Conservation (phyloP, 2,329 filamentous ascomycete genomes). For the Metarhizium robertsii region DNA sequence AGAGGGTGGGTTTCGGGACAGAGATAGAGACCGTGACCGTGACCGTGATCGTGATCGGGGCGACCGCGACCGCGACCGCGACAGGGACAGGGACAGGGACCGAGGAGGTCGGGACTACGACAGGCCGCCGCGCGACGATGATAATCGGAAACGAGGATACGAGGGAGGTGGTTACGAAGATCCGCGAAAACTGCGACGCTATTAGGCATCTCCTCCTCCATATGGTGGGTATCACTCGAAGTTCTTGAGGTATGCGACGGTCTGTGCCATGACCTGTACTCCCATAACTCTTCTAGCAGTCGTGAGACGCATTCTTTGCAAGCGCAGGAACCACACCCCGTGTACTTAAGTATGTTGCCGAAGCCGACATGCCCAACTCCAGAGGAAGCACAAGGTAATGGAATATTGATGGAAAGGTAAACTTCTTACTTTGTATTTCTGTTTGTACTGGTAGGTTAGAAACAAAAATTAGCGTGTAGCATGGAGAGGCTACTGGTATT, state of each 20-base stretch:
- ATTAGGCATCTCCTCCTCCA: constrained; percentile 29
- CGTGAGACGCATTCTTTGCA: not conserved
- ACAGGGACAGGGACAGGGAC: constrained; percentile 17
- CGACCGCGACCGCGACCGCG: not conserved
- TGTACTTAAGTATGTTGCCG: too few species aligned
- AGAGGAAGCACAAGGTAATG: not conserved
- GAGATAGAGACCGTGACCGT: constrained; percentile 41
- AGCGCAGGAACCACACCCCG: not conserved
- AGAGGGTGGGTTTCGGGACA: constrained; percentile 45
- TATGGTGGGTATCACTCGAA: not conserved
- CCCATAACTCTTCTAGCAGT: not conserved
- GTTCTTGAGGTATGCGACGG: not conserved
- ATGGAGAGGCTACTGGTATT: constrained; percentile 1
- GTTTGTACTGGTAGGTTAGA: constrained; percentile 9
- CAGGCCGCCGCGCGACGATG: constrained; percentile 46
- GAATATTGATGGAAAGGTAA: constrained; percentile 15
- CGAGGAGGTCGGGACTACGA: constrained; percentile 32
- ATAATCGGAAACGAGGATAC: constrained; percentile 58
- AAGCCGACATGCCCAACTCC: not conserved
- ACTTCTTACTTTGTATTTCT: not conserved
- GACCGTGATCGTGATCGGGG: constrained; percentile 30
- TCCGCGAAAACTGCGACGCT: constrained; percentile 55
- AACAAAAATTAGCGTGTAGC: constrained; percentile 5
- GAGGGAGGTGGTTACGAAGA: constrained; percentile 79
- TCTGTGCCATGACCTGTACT: not conserved